Base-by-base conservation (phyloP, 2,329 filamentous ascomycete species). In the Neonectria hederae region DNA sequence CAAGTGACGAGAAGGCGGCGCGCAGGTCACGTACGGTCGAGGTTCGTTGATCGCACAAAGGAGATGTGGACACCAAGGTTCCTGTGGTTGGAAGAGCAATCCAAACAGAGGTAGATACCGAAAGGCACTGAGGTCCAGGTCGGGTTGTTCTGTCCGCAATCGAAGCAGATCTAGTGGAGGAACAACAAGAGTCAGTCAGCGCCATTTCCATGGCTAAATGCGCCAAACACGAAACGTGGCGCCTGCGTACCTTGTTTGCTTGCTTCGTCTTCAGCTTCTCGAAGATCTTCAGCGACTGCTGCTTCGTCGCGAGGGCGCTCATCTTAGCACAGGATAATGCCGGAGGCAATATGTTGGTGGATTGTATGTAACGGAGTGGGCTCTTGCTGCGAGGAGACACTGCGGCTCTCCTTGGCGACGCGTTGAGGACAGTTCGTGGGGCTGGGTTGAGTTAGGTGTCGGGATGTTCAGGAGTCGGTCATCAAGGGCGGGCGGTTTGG, bases 61-160 rank as follows among this genome's bases (percentile, higher is more conserved):
- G 95, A 97, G 82, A 99, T 97, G 82, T 99, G 96, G 65, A 98
- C 95, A 80, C 96, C 96, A 75, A 99, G 90, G 81, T 98, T 98
- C 74, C 96, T 91, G 81, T 99, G 96, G 80, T 97, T 94, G 62
- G 95, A 92, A 45, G 95, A 97, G 83, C 96, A 99, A 83, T 99
- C 96, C 75, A 99, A 90, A 77, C 96, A 99, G 22, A 99, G 89
- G 79, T 98, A 99, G 79, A 99, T 98, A 76, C 93, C 96, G 69
- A 99, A 94, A 11, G 95, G 94, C 32, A 97, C 94, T 7, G 95
- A 98, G 8, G 94, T 97, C 96, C 96, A 99, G 63, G 96, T 98
- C 67, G 96, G 96, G 78, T 97, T 97, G 83, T 98, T 98, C 76
- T 94, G 92, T 78, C 92, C 90, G 82, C 96, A 99, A 83, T 99